phyloP scores from a whole-genome alignment of 257 asterid species.

The Handroanthus guayacan region DNA sequence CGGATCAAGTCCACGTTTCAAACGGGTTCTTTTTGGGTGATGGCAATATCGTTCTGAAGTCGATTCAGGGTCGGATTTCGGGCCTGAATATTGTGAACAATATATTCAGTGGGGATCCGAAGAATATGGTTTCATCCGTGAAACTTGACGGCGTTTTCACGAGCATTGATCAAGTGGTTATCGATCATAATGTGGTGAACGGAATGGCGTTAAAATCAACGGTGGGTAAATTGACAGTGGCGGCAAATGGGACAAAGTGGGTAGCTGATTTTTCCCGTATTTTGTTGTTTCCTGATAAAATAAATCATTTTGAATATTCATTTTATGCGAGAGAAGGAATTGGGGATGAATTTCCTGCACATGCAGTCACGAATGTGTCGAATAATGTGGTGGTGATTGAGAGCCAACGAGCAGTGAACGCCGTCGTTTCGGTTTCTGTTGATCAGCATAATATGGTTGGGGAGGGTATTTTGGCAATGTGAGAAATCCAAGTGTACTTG shows the following conservation, averaged over 20 bases:
- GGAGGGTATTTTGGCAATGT: slow-evolving; percentile 38
- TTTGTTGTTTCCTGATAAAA: slow-evolving; percentile 59
- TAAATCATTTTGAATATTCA: slow-evolving; percentile 55
- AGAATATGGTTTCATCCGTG: slow-evolving; percentile 47
- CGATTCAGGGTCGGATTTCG: slow-evolving; percentile 49
- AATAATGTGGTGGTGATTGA: slow-evolving; percentile 60
- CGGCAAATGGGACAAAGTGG: slow-evolving; percentile 65
- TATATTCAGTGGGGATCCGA: slow-evolving; percentile 50
- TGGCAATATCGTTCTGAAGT: slow-evolving; percentile 59
- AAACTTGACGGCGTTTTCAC: slow-evolving; percentile 49
- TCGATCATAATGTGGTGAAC: slow-evolving; percentile 54
- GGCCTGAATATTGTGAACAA: slow-evolving; percentile 58
- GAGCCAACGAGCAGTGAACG: slow-evolving; percentile 51
- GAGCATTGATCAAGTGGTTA: slow-evolving; percentile 55
- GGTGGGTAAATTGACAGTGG: slow-evolving; percentile 48
- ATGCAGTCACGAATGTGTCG: slow-evolving; percentile 55
- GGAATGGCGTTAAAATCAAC: slow-evolving; percentile 72
- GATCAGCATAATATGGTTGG: slow-evolving; percentile 64
- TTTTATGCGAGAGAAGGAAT: slow-evolving; percentile 42
- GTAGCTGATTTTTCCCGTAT: slow-evolving; percentile 52
- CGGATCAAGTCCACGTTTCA: slow-evolving; percentile 49
- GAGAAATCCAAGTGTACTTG: neutral
- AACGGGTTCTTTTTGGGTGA: slow-evolving; percentile 66
- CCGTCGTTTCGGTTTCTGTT: slow-evolving; percentile 55
- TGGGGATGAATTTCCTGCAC: slow-evolving; percentile 46